Percentiles rank a stretch among this genome's conserved stretches.
phyloP scores from a whole-genome alignment of 1,139 yeast species.

The Kazachstania sp. region DNA sequence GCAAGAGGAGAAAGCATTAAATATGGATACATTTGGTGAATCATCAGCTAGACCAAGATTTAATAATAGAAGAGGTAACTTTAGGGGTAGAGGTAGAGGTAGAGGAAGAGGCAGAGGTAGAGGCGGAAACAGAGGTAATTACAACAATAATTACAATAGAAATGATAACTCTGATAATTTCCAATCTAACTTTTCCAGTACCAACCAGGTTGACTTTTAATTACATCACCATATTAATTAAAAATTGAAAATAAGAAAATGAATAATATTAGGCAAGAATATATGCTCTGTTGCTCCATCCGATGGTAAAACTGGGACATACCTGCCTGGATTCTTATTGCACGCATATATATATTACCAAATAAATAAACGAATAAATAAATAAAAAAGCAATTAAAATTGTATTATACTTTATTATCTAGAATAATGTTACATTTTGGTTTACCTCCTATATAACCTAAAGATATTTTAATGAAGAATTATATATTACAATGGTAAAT shows the following conservation, averaged over 20 bases:
- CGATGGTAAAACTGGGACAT: too few relatives aligned
- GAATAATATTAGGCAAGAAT: not conserved
- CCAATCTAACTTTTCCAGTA: not conserved
- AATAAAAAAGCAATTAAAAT: not conserved
- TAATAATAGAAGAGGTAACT: conserved; percentile 21
- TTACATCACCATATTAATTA: not conserved
- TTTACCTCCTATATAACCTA: too few relatives aligned
- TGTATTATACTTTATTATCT: not conserved
- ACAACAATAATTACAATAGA: conserved; percentile 3
- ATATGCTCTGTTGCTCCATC: too few relatives aligned
- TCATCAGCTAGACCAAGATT: conserved; percentile 34
- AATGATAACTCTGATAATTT: not conserved
- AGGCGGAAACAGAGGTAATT: conserved; percentile 11
- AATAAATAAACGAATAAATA: too few relatives aligned
- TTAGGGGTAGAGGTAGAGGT: conserved; percentile 17
- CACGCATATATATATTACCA: too few relatives aligned
- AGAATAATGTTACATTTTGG: too few relatives aligned
- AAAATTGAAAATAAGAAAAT: not conserved
- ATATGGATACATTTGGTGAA: conserved; percentile 58
- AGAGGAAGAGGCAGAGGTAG: conserved; percentile 29
- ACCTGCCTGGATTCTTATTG: too few relatives aligned
- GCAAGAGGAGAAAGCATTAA: conserved; percentile 50
- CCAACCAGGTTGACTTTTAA: conserved; percentile 9
- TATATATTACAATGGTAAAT: not conserved
- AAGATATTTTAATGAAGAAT: too few relatives aligned